Evolutionary conservation across 2,329 filamentous ascomycete genomes (phyloP).

Genomic region (Cladosporium sp.): DNA sequence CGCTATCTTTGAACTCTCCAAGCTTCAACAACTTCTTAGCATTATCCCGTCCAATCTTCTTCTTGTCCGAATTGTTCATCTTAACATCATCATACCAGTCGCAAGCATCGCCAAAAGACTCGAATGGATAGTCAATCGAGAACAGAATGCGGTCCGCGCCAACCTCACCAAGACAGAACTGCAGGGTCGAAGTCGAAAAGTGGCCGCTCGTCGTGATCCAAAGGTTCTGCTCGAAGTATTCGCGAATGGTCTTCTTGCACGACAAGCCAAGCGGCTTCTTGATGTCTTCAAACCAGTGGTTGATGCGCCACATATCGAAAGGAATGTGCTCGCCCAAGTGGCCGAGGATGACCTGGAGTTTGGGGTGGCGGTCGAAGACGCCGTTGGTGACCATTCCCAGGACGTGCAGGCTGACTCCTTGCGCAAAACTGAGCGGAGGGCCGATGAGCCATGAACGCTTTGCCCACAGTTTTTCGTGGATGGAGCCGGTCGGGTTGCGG

Average conservation of each 20-base stretch:
- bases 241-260: constrained; percentile 44
- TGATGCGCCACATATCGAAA: constrained; percentile 45
- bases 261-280: constrained; percentile 45
- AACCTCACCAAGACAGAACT: constrained; percentile 46
- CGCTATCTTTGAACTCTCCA: constrained; percentile 14
- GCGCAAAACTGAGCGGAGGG: constrained; percentile 53
- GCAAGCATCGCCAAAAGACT: constrained; percentile 25
- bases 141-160: constrained; percentile 30
- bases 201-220: constrained; percentile 54
- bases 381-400: constrained; percentile 48
- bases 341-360: constrained; percentile 43
- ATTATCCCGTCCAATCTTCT: constrained; percentile 27
- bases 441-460: constrained; percentile 56
- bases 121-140: constrained; percentile 28
- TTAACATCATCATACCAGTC: constrained; percentile 24
- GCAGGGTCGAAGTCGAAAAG: constrained; percentile 48
- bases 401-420: constrained; percentile 53
- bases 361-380: constrained; percentile 44
- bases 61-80: constrained; percentile 17
- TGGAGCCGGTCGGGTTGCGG: constrained; percentile 39
- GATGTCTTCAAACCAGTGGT: constrained; percentile 43
- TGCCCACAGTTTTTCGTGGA: constrained; percentile 54
- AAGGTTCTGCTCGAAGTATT: constrained; percentile 51
- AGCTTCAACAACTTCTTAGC: constrained; percentile 26
- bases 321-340: constrained; percentile 47